Percentiles rank a stretch among this genome's conserved stretches.
phyloP scores from a whole-genome alignment of 2,329 filamentous ascomycete genomes.

The Cercospora brassicicola region DNA sequence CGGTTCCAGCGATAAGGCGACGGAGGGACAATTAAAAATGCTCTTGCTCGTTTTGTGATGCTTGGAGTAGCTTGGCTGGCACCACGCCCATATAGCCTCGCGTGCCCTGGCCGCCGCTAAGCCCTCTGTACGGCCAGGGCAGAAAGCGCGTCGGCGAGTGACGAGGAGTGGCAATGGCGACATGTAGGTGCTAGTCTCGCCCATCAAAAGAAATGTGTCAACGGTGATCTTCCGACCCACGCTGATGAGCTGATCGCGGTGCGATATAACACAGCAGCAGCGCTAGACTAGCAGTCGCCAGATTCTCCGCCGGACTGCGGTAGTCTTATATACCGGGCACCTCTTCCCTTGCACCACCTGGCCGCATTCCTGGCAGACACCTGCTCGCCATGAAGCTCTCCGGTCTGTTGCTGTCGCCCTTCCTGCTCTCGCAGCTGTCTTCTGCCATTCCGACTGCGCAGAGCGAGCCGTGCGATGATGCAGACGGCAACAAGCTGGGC shows the following conservation, averaged over 20 bases:
- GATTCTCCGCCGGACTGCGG: background rate
- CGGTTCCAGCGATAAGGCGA: background rate
- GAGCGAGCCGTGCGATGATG: constrained; percentile 21
- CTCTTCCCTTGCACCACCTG: background rate
- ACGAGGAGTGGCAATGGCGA: background rate
- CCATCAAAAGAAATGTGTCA: background rate
- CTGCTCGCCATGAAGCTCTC: constrained; percentile 19
- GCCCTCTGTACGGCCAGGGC: background rate
- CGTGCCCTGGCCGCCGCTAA: background rate
- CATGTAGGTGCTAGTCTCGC: background rate
- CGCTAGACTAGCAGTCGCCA: background rate
- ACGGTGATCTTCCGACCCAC: background rate
- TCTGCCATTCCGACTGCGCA: constrained; percentile 21
- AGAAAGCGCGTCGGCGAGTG: background rate
- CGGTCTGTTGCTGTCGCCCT: constrained; percentile 19
- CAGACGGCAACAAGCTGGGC: constrained; percentile 39
- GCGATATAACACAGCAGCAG: background rate
- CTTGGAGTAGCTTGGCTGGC: background rate
- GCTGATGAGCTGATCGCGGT: background rate
- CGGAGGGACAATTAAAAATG: background rate
- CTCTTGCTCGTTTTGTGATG: background rate
- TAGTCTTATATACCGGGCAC: background rate
- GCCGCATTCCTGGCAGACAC: background rate
- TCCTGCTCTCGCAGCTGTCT: constrained; percentile 24
- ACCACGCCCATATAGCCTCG: background rate